Evolutionary conservation across 208 protist genomes (phyloP).

Genomic region (Acanthamoeba royreba): DNA sequence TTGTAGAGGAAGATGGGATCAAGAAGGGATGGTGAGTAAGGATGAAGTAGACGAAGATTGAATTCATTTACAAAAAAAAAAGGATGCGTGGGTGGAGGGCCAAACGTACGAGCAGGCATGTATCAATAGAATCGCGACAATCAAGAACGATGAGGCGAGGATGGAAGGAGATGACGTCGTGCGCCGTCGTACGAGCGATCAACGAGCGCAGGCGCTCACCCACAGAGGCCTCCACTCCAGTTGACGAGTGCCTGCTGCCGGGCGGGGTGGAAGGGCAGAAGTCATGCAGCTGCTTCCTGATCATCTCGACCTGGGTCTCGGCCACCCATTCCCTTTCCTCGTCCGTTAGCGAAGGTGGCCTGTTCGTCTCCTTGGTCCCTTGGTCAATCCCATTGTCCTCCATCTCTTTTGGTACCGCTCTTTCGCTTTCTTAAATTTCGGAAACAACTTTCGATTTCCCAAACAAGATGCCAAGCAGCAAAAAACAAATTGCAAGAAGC

Average conservation of each 20-base stretch:
- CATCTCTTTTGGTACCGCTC: no score
- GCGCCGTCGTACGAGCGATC: background rate
- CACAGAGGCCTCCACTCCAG: background rate
- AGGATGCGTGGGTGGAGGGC: background rate
- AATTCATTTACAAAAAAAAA: background rate
- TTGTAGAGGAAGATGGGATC: background rate
- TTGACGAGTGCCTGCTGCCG: background rate
- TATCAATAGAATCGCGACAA: background rate
- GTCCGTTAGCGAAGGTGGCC: no score
- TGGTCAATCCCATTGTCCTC: no score
- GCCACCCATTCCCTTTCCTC: no score
- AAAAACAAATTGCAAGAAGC: background rate
- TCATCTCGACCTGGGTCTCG: no score
- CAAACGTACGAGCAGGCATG: background rate
- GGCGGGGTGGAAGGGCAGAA: background rate
- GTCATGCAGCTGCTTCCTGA: background rate
- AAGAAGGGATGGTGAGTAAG: background rate
- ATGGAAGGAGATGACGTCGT: background rate
- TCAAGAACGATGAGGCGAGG: background rate
- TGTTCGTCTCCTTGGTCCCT: no score
- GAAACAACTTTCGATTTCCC: no score
- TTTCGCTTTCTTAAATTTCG: no score
- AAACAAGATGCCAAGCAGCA: no score
- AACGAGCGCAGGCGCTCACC: background rate
- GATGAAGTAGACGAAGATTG: no score